phyloP scores from a whole-genome alignment of 2,329 filamentous ascomycete species.

The Penicillium hordei region DNA sequence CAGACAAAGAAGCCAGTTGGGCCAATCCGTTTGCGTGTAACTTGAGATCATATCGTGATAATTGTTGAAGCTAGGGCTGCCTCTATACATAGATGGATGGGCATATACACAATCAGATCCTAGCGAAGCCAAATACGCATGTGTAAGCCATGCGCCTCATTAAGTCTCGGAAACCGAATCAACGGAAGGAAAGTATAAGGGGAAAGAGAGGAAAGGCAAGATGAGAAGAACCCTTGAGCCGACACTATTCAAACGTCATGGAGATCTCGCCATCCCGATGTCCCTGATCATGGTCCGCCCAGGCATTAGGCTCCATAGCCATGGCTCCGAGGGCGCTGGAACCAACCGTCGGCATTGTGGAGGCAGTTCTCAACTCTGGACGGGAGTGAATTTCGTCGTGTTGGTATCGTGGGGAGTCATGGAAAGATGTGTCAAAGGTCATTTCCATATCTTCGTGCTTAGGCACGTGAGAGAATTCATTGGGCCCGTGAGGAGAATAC shows the following conservation, averaged over 20 bases:
- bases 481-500: slow-evolving; percentile 10
- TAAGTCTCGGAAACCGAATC: neutral
- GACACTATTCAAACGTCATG: slow-evolving; percentile 73
- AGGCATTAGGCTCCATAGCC: slow-evolving; percentile 58
- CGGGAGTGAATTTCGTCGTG: slow-evolving; percentile 17
- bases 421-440: slow-evolving; percentile 69
- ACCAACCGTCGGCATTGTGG: slow-evolving; percentile 34
- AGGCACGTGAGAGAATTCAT: slow-evolving; percentile 14
- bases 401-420: slow-evolving; percentile 37
- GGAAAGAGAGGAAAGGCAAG: neutral
- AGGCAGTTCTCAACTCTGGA: slow-evolving; percentile 33
- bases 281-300: slow-evolving; percentile 65
- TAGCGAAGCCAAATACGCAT: neutral
- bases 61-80: neutral
- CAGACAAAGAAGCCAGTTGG: neutral
- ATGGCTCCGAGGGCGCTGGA: slow-evolving; percentile 30
- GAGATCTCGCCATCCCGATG: slow-evolving; percentile 74
- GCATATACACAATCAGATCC: slow-evolving; percentile 1
- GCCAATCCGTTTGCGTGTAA: neutral
- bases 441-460: slow-evolving; percentile 55
- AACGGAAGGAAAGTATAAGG: slow-evolving; percentile 4
- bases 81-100: neutral
- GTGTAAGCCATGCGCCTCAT: slow-evolving; percentile 2
- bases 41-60: slow-evolving; percentile 10
- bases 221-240: neutral